These are phyloP conservation scores for Uromyces viciae-fabae DNA, from an alignment of 1,284 basidiomycete genomes.

Conservation along the genomic window DNA sequence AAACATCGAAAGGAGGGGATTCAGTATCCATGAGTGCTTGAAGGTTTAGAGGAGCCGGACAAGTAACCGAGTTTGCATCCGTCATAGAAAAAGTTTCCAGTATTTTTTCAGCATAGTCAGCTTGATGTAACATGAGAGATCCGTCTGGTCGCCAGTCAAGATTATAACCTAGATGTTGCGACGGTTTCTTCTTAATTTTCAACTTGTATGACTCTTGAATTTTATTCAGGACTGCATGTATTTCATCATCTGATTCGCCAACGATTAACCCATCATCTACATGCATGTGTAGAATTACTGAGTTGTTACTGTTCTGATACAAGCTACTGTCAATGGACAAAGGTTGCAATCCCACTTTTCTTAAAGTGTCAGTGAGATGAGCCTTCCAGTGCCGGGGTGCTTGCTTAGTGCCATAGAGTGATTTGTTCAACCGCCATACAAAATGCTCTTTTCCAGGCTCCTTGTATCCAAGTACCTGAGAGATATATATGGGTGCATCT, in stretches of 20 bases:
- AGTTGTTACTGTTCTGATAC: not conserved
- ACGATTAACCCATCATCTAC: conserved; percentile 17
- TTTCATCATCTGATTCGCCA: not conserved
- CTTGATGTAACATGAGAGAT: not conserved
- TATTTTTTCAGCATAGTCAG: not conserved
- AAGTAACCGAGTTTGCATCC: not conserved
- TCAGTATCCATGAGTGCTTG: not conserved
- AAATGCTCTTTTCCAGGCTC: not conserved
- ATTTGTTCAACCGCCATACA: conserved; percentile 16
- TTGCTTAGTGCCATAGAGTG: conserved; percentile 16
- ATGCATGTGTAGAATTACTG: not conserved
- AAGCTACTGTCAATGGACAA: not conserved
- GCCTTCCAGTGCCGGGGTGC: not conserved
- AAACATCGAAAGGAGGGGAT: not conserved
- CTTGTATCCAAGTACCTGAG: conserved; percentile 14
- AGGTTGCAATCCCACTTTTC: not conserved
- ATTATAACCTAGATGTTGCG: not conserved
- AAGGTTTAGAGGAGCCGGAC: not conserved
- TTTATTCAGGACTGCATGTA: not conserved
- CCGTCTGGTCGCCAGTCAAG: not conserved
- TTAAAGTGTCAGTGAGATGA: not conserved
- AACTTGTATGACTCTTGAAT: not conserved
- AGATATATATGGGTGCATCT: not conserved
- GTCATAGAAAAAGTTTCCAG: not conserved
- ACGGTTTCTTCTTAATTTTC: not conserved